Evolutionary conservation across 176 grass and related monocot genomes (phyloP).

Genomic region (Musa schizocarpa): DNA sequence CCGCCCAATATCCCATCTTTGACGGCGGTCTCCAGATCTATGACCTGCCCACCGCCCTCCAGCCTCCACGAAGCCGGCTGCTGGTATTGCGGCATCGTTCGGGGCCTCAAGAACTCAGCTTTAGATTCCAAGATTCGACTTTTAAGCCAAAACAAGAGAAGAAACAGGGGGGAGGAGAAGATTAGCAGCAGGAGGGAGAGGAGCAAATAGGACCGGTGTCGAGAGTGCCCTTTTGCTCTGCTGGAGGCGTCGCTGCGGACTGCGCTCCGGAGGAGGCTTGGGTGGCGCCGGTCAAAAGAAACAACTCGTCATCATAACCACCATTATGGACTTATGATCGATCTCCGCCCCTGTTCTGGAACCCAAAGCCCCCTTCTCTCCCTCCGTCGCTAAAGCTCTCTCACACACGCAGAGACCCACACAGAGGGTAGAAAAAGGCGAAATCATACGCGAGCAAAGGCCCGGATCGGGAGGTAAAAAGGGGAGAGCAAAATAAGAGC

Average conservation of each 20-base stretch:
- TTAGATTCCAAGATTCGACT: not conserved
- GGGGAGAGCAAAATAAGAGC: not conserved
- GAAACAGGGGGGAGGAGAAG: slow-evolving; percentile 7
- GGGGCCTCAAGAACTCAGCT: not conserved
- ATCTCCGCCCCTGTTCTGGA: not conserved
- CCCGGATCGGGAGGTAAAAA: slow-evolving; percentile 8
- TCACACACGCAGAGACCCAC: not conserved
- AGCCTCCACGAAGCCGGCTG: slow-evolving; percentile 27
- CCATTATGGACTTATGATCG: slow-evolving; percentile 14
- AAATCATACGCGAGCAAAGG: slow-evolving; percentile 1
- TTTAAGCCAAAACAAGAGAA: slow-evolving; percentile 9
- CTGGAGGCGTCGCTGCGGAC: slow-evolving; percentile 23
- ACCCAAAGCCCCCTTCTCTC: not conserved
- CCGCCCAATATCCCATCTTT: slow-evolving; percentile 82
- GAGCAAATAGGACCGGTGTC: slow-evolving; percentile 24
- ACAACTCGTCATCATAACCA: slow-evolving; percentile 12
- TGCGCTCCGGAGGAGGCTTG: not conserved
- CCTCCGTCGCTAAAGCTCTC: not conserved
- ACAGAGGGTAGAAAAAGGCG: slow-evolving; percentile 4
- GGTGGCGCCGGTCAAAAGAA: slow-evolving; percentile 23
- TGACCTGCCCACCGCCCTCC: slow-evolving; percentile 64
- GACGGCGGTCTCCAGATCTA: slow-evolving; percentile 90
- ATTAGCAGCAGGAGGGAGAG: not conserved
- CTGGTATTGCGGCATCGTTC: slow-evolving; percentile 75
- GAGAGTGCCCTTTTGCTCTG: slow-evolving; percentile 31